A percentile compares a stretch with the other conserved stretches of the same genome.
Evolutionary conservation across 108 stramenopile genomes (phyloP).

Genomic region (Discostella pseudostelligera): DNA sequence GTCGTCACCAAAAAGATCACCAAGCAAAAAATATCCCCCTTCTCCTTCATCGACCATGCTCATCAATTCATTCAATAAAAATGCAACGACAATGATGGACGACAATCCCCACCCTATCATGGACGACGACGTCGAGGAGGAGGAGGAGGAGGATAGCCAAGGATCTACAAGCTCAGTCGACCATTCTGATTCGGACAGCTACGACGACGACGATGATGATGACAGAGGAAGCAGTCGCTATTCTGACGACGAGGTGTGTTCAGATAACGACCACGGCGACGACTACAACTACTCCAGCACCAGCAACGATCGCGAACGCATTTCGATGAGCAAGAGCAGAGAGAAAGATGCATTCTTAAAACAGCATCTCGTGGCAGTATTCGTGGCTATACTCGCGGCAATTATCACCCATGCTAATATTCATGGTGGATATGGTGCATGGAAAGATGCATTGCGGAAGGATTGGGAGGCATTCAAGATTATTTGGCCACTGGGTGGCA

Average conservation of each 20-base stretch:
- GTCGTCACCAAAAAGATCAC: too few relatives aligned
- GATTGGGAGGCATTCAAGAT: constrained; percentile 18
- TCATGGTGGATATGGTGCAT: constrained; percentile 17
- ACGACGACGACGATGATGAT: neutral
- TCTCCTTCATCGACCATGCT: too few relatives aligned
- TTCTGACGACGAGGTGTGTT: neutral
- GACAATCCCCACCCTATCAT: too few relatives aligned
- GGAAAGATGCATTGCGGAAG: constrained; percentile 21
- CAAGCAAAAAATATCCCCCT: too few relatives aligned
- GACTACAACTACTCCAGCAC: constrained; percentile 27
- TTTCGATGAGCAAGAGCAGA: constrained; percentile 7
- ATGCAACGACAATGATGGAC: too few relatives aligned
- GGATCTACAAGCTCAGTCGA: neutral
- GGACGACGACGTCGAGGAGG: too few relatives aligned
- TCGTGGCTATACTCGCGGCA: constrained; percentile 62
- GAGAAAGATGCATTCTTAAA: too few relatives aligned
- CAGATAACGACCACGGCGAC: constrained; percentile 14
- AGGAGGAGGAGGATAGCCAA: too few relatives aligned
- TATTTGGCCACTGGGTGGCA: neutral
- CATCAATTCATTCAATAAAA: too few relatives aligned
- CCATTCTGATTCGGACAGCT: neutral
- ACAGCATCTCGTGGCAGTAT: constrained; percentile 61
- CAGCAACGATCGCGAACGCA: constrained; percentile 15
- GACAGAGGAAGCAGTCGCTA: neutral
- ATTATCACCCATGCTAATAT: constrained; percentile 40